phyloP scores from a whole-genome alignment of 2,329 filamentous ascomycete genomes.

The Pseudomassariella vexata region DNA sequence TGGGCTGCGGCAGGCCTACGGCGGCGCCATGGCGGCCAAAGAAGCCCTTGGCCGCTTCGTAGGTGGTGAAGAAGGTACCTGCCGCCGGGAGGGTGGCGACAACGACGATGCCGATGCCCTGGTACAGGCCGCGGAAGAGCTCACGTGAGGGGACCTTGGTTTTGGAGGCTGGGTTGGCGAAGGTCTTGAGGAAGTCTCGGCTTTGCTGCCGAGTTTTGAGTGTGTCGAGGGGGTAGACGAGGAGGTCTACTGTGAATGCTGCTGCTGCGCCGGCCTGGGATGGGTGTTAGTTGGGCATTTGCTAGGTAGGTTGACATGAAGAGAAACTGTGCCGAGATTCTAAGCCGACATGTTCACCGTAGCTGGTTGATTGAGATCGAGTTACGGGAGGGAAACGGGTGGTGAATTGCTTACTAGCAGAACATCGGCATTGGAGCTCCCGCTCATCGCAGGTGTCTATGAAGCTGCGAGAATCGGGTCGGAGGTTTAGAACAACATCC shows the following conservation, averaged over 20 bases:
- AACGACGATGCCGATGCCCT: constrained; percentile 80
- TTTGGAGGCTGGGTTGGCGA: constrained; percentile 50
- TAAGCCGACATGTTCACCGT: not conserved
- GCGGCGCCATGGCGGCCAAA: constrained; percentile 47
- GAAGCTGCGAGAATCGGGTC: no score
- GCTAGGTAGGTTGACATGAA: not conserved
- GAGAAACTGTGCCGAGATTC: not conserved
- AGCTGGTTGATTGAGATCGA: not conserved
- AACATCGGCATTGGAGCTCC: constrained; percentile 9
- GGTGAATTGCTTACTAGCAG: constrained; percentile 10
- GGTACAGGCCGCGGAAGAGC: constrained; percentile 69
- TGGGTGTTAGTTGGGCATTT: not conserved
- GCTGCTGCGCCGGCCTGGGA: constrained; percentile 74
- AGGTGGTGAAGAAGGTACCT: constrained; percentile 85
- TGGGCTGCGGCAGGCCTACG: constrained; percentile 52
- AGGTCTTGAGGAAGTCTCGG: constrained; percentile 65
- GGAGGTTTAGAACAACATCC: no score
- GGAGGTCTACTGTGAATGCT: constrained; percentile 77
- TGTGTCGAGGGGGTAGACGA: constrained; percentile 85
- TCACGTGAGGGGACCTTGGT: constrained; percentile 39
- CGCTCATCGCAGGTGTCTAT: constrained; percentile 6
- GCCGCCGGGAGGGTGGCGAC: constrained; percentile 78
- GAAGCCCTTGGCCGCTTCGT: constrained; percentile 67
- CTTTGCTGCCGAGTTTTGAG: constrained; percentile 83
- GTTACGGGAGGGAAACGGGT: not conserved